Evolutionary conservation across 805 yeast genomes (phyloP).

Genomic region (Yamadazyma olivae): DNA sequence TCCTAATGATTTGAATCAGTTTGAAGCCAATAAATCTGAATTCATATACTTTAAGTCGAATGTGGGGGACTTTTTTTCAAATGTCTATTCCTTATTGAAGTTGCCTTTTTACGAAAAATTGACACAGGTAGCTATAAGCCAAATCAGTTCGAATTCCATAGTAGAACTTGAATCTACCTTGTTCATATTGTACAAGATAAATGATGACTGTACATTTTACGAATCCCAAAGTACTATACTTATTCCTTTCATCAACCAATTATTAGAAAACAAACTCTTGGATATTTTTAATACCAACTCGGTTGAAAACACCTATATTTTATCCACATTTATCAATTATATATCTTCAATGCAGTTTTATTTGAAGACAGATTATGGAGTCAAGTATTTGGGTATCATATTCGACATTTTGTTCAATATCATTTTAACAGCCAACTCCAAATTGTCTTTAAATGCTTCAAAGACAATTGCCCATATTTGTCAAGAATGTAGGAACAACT

Average conservation of each 20-base stretch:
- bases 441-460: constrained; percentile 33
- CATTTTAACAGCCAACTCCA: constrained; percentile 20
- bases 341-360: constrained; percentile 61
- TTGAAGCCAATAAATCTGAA: constrained; percentile 43
- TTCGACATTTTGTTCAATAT: constrained; percentile 53
- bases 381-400: constrained; percentile 44
- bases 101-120: constrained; percentile 45
- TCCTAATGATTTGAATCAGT: constrained; percentile 20
- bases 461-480: constrained; percentile 59
- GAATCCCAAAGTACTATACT: constrained; percentile 19
- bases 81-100: constrained; percentile 65
- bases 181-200: constrained; percentile 53
- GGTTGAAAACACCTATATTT: constrained; percentile 1
- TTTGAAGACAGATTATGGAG: constrained; percentile 47
- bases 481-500: constrained; percentile 46
- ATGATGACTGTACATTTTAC: constrained; percentile 48
- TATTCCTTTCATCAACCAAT: constrained; percentile 20
- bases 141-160: constrained; percentile 9
- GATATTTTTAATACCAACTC: neutral
- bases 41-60: constrained; percentile 69
- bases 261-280: constrained; percentile 19
- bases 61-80: constrained; percentile 74
- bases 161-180: constrained; percentile 54
- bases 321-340: constrained; percentile 51
- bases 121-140: constrained; percentile 27